Conservation (phyloP, 129 eudicot genomes). For the Saussurea involucrata region DNA sequence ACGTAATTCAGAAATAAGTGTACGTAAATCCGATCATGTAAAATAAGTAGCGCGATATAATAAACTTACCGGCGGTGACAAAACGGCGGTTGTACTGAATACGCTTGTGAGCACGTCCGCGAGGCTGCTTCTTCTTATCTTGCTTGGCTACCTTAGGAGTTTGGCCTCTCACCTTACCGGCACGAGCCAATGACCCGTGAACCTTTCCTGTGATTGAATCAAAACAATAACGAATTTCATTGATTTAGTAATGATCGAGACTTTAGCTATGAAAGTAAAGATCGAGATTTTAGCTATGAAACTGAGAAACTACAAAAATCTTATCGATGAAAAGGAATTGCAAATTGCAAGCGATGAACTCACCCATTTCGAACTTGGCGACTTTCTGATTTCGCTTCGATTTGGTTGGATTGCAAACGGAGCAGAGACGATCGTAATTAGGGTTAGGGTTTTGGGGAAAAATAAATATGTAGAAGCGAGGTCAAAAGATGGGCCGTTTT, state of each 20-base stretch:
- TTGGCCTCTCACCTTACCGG: conserved; percentile 31
- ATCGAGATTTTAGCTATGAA: neutral
- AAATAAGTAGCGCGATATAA: neutral
- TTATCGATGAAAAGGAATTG: neutral
- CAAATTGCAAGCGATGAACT: neutral
- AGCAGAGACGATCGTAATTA: neutral
- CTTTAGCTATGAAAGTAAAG: neutral
- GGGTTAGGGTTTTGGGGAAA: neutral
- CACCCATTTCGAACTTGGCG: conserved; percentile 11
- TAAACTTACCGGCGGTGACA: conserved; percentile 26
- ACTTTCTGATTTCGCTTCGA: neutral
- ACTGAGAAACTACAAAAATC: too few species aligned
- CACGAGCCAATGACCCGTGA: conserved; percentile 34
- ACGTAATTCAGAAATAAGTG: neutral
- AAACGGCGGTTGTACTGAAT: conserved; percentile 31
- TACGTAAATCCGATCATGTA: neutral
- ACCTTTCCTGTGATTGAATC: conserved; percentile 15
- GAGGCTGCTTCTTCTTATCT: conserved; percentile 32
- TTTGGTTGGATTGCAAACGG: neutral
- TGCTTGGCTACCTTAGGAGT: conserved; percentile 29
- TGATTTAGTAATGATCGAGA: neutral
- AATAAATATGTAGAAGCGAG: neutral
- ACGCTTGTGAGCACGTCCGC: conserved; percentile 31
- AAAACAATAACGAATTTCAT: neutral
- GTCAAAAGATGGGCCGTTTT: conserved; percentile 2